Evolutionary conservation across 805 yeast species (phyloP), one percentile per base, ranked within the genome.

Genomic region (Metschnikowia orientalis): DNA sequence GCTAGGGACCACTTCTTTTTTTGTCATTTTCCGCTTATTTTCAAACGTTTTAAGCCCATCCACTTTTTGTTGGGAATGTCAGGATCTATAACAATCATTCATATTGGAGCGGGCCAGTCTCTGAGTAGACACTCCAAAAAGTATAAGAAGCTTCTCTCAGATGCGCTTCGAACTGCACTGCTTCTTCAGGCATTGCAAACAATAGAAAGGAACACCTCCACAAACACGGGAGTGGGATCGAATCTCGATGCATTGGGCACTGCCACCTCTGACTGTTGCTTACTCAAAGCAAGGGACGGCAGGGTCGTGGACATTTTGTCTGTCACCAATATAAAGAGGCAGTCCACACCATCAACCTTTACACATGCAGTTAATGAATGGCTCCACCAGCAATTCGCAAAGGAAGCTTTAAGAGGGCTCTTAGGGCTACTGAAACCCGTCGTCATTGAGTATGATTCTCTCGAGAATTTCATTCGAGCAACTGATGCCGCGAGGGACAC

Each of bases 1-100:
- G 85, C 82, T 76, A 78, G 82, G 82, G 83, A 78, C 77, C 85
- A 78, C 53, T 60, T 49, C 28, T 56, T 34, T 37, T 28, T 40
- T 23, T n/a, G 7, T 18, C 2, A 5, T 9, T 17, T 13, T 28
- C 5, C 8, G 3, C 2, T 8, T 19, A 18, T 8, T 9, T 10
- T 17, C n/a, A 18, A 13, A 3, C 13, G 13, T 10, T 6, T 12
- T 4, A 3, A 4, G 13, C 13, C 76, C 83, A 77, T 53, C 59
- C 48, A 30, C 54, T 29, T 32, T 30, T 33, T 14, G 11, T 12
- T 14, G 11, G n/a, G 12, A 10, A 13, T 18, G 25, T 5, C 20
- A 13, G 18, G 10, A 9, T 20, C 14, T 18, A 8, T 8, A 16
- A 10, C 29, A 12, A 26, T 73, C 7, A 50, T 63, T n/a, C 79